These are phyloP conservation scores for Pinguiococcus pyrenoidosus DNA, from an alignment of 108 stramenopile genomes.

Conservation along the genomic window DNA sequence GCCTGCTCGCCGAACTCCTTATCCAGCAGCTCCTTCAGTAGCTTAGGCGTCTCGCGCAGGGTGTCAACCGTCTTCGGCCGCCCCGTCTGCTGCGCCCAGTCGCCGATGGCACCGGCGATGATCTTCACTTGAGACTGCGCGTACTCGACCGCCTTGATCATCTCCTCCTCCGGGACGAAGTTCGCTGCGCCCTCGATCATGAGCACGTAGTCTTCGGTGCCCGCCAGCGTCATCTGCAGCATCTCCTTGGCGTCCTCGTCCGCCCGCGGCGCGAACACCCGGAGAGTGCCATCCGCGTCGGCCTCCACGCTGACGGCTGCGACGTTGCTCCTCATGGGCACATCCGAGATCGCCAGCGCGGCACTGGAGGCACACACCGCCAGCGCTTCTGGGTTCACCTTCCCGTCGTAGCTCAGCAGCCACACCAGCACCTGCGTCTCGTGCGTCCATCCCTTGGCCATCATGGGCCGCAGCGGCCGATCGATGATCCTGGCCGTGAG, in stretches of 20 bases:
- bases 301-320: conserved; percentile 69
- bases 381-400: conserved; percentile 14
- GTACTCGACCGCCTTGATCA: conserved; percentile 62
- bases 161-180: conserved; percentile 64
- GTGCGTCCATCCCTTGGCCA: conserved; percentile 71
- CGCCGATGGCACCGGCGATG: conserved; percentile 57
- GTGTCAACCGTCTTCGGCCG: conserved; percentile 50
- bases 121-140: conserved; percentile 63
- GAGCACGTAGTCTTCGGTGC: conserved; percentile 68
- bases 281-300: conserved; percentile 42
- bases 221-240: conserved; percentile 60
- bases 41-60: conserved; percentile 33
- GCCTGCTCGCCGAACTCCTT: conserved; percentile 32
- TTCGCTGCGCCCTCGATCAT: conserved; percentile 89
- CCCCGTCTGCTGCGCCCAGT: conserved; percentile 45
- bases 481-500: conserved; percentile 81
- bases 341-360: conserved; percentile 36
- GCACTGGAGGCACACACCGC: conserved; percentile 56
- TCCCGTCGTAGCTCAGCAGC: conserved; percentile 71
- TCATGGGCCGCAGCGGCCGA: conserved; percentile 74
- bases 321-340: conserved; percentile 54
- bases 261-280: conserved; percentile 57
- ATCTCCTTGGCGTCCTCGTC: conserved; percentile 49
- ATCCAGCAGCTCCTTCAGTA: conserved; percentile 47
- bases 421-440: conserved; percentile 85